These are phyloP conservation scores for Phytophthora europaea DNA, from an alignment of 352 stramenopile species.

Conservation along the genomic window DNA sequence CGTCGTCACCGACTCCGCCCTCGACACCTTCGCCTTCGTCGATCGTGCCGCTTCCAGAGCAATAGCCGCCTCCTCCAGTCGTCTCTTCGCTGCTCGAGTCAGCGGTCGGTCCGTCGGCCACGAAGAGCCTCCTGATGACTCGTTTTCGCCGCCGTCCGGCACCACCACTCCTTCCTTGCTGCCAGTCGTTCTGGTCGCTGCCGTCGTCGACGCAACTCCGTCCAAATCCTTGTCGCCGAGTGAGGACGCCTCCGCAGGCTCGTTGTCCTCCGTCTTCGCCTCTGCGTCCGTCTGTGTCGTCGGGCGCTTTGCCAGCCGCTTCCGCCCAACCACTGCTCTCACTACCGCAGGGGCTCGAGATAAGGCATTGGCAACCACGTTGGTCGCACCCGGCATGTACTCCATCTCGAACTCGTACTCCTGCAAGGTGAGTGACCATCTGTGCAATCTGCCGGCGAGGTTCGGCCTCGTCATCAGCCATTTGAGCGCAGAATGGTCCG, in stretches of 20 bases:
- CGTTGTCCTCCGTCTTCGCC: background rate
- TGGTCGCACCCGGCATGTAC: too few species aligned
- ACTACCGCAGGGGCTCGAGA: background rate
- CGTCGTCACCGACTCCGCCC: too few species aligned
- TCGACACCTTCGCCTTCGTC: too few species aligned
- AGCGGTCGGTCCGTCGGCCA: background rate
- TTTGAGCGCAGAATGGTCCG: slow-evolving; percentile 21
- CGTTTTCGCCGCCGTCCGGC: background rate
- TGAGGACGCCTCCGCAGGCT: background rate
- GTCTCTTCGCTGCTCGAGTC: too few species aligned
- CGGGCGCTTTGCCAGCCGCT: background rate
- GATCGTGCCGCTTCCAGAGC: too few species aligned
- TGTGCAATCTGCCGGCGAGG: slow-evolving; percentile 3
- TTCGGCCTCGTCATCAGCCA: slow-evolving; percentile 6
- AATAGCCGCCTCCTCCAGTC: too few species aligned
- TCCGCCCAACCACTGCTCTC: background rate
- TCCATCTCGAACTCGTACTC: slow-evolving; percentile 8
- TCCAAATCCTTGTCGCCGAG: background rate
- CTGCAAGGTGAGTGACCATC: slow-evolving; percentile 30
- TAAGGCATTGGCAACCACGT: too few species aligned
- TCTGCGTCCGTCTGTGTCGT: background rate
- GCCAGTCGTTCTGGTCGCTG: background rate
- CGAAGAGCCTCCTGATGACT: background rate
- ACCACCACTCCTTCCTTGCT: background rate
- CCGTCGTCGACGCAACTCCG: background rate